Evolutionary conservation across 495 filamentous ascomycete genomes (phyloP).

Genomic region (Pyronema omphalodes): DNA sequence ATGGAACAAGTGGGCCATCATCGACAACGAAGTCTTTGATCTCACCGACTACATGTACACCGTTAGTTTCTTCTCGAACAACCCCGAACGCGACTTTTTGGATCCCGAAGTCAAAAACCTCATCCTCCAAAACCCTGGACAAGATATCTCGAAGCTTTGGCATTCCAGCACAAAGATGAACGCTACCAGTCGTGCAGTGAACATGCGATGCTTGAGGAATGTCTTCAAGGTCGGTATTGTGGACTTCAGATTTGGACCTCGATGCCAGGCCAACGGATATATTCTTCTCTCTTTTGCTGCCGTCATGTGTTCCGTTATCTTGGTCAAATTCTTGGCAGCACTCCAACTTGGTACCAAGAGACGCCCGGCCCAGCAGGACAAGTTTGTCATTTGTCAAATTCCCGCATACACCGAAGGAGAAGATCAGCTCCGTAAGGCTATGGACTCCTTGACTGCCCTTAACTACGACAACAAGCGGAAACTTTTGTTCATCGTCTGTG

Average conservation of each 20-base stretch:
- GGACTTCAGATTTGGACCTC: slow-evolving; percentile 61
- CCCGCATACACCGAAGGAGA: slow-evolving; percentile 97
- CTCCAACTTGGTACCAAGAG: slow-evolving; percentile 86
- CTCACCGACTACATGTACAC: slow-evolving; percentile 82
- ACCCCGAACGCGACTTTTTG: slow-evolving; percentile 46
- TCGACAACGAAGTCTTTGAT: slow-evolving; percentile 62
- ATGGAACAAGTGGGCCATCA: slow-evolving; percentile 60
- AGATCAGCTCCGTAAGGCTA: slow-evolving; percentile 73
- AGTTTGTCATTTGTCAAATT: slow-evolving; percentile 96
- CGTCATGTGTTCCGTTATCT: slow-evolving; percentile 59
- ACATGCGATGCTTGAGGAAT: slow-evolving; percentile 61
- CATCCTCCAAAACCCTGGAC: slow-evolving; percentile 55
- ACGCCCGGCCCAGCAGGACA: slow-evolving; percentile 78
- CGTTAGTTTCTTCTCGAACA: slow-evolving; percentile 2
- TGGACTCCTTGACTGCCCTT: slow-evolving; percentile 84
- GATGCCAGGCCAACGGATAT: slow-evolving; percentile 81
- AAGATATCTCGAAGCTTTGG: slow-evolving; percentile 50
- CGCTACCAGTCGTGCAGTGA: slow-evolving; percentile 27
- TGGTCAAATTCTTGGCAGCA: slow-evolving; percentile 81
- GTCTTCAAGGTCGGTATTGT: slow-evolving; percentile 64
- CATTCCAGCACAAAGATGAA: slow-evolving; percentile 18
- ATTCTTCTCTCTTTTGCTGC: slow-evolving; percentile 73
- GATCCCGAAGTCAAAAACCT: slow-evolving; percentile 41
- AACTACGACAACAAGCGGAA: slow-evolving; percentile 97
- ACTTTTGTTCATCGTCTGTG: slow-evolving; percentile 81